Evolutionary conservation across 306 rosid species (phyloP), one percentile per base, ranked within the genome.

Genomic region (Castanea mollissima): DNA sequence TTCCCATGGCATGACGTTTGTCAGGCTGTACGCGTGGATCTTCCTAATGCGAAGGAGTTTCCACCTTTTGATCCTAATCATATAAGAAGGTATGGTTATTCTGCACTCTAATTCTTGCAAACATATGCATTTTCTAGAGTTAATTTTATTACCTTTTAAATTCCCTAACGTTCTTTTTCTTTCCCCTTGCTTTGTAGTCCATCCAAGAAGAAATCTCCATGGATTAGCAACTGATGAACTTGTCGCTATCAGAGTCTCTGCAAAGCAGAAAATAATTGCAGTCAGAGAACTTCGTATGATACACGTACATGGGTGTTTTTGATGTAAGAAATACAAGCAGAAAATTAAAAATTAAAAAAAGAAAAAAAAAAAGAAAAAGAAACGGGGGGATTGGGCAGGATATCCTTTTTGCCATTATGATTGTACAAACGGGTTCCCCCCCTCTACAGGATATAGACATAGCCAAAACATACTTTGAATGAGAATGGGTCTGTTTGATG

Each of bases 151-250:
- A 4, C 21, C 9, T 35, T 35, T 38, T 38, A 41, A 12, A 3
- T 59, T 46, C 13, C 59, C 19, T 25, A n/a, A 69, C 35, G 25
- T 31, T 6, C 13, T 58, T 27, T 9, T 20, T 58, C 46, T 77
- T 32, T 16, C 49, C 67, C 25, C 54, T 29, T 46, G 25, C 73
- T 81, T 49, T 55, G 75, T n/a, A 71, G 87, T 71, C 78, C 81
- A 21, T 20, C 57, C 21, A 31, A 15, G 52, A 79, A 59, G 80
- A 69, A 23, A 27, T 18, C 60, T 20, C 67, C 59, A 57, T 15
- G 32, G 25, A 27, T 20, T 10, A 63, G 78, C 55, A 5, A 52
- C 54, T 59, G 77, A 74, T 27, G 67, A 44, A 62, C 20, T 8
- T 38, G 34, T 32, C 25, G 64, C 51, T 55, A 20, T 51, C 18